Evolutionary conservation across 768 basidiomycete genomes (phyloP).

Genomic region (Termitomyces titanicus): DNA sequence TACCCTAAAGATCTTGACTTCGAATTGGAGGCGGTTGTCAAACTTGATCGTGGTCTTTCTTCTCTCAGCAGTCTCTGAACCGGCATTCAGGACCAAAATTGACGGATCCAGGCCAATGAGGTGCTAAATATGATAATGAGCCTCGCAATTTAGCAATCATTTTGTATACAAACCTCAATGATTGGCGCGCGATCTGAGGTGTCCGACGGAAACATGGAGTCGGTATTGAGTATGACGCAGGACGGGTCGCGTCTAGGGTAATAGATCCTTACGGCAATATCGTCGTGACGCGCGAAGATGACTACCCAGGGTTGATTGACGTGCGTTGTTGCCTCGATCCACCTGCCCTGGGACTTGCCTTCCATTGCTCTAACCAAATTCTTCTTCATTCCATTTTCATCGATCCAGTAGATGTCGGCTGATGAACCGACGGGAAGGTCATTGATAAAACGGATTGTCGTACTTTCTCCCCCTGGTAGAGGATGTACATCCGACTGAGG

Average conservation of each 20-base stretch:
- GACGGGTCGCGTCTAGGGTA: background rate
- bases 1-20: conserved; percentile 4
- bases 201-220: background rate
- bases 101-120: background rate
- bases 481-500: background rate
- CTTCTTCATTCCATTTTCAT: background rate
- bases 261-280: background rate
- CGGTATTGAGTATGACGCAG: background rate
- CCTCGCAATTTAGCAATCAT: background rate
- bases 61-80: background rate
- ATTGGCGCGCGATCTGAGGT: no score
- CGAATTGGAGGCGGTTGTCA: conserved; percentile 7
- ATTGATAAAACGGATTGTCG: background rate
- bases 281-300: background rate
- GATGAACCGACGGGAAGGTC: background rate
- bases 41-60: conserved; percentile 7
- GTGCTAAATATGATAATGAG: background rate
- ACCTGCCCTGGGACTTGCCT: no score
- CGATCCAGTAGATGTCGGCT: background rate
- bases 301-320: conserved; percentile 12
- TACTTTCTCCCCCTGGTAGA: background rate
- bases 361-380: no score
- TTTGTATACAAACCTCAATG: background rate
- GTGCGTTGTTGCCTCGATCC: background rate
- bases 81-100: background rate